Evolutionary conservation across 2,329 filamentous ascomycete genomes (phyloP).

Genomic region (Fusarium scirpi): DNA sequence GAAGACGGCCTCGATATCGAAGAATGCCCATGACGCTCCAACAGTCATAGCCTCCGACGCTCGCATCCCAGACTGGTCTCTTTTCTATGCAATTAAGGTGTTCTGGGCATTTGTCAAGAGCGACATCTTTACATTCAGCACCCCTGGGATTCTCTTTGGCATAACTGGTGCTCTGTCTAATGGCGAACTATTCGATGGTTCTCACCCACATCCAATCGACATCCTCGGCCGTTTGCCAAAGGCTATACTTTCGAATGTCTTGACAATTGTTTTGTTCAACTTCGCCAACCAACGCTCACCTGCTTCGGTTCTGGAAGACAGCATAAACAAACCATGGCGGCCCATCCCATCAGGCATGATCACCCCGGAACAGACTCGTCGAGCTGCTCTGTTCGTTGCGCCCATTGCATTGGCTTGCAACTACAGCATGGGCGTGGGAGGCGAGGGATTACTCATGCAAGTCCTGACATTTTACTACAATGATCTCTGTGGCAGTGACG

Average conservation of each 20-base stretch:
- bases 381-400: background rate
- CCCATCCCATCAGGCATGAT: background rate
- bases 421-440: background rate
- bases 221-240: rapidly evolving
- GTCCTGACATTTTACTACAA: background rate
- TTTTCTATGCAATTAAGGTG: background rate
- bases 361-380: background rate
- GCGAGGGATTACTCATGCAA: background rate
- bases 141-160: background rate
- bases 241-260: background rate
- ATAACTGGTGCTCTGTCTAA: rapidly evolving
- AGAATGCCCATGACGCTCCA: rapidly evolving
- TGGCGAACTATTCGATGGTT: rapidly evolving
- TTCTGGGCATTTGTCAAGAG: background rate
- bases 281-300: background rate
- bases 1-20: rapidly evolving
- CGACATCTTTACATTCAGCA: background rate
- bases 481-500: background rate
- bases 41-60: rapidly evolving
- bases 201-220: rapidly evolving
- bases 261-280: rapidly evolving
- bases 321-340: background rate
- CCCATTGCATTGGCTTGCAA: background rate
- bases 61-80: background rate
- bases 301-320: background rate